These are phyloP conservation scores for Cryphonectria nitschkei DNA, from an alignment of 2,329 filamentous ascomycete genomes.

Conservation along the genomic window DNA sequence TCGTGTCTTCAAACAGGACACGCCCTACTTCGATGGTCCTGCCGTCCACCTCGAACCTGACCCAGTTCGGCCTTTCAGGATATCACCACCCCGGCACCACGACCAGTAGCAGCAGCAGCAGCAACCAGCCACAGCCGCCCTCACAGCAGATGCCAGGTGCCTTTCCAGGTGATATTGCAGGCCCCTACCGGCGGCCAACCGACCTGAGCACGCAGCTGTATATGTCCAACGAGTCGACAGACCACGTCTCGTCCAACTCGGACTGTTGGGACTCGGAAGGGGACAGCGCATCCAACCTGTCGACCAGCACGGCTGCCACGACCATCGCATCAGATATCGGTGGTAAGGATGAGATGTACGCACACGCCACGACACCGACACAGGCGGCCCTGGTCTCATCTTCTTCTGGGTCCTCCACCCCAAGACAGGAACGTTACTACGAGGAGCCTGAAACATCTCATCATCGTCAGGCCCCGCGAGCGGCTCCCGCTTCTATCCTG, in stretches of 20 bases:
- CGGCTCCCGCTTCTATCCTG: conserved; percentile 16
- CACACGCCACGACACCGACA: conserved; percentile 8
- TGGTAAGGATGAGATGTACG: conserved; percentile 26
- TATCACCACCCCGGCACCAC: conserved; percentile 5
- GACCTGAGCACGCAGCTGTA: conserved; percentile 23
- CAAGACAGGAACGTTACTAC: conserved; percentile 6
- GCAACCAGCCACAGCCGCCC: background rate
- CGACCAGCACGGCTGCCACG: conserved; percentile 27
- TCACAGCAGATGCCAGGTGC: conserved; percentile 25
- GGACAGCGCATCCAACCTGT: conserved; percentile 28
- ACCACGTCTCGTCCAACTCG: conserved; percentile 22
- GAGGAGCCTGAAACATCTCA: conserved; percentile 4
- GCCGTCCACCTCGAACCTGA: conserved; percentile 8
- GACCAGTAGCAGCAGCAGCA: conserved; percentile 1
- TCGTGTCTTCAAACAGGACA: conserved; percentile 10
- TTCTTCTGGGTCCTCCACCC: conserved; percentile 17
- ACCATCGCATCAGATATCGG: conserved; percentile 30
- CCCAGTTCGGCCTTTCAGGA: background rate
- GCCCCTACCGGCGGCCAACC: conserved; percentile 28
- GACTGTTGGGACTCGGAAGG: conserved; percentile 28
- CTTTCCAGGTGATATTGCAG: conserved; percentile 21
- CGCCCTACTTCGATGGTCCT: conserved; percentile 17
- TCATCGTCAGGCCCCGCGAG: background rate
- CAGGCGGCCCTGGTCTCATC: background rate
- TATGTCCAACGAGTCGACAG: conserved; percentile 22